Evolutionary conservation across 2,329 filamentous ascomycete genomes (phyloP).

Genomic region (Juglanconis oblonga): DNA sequence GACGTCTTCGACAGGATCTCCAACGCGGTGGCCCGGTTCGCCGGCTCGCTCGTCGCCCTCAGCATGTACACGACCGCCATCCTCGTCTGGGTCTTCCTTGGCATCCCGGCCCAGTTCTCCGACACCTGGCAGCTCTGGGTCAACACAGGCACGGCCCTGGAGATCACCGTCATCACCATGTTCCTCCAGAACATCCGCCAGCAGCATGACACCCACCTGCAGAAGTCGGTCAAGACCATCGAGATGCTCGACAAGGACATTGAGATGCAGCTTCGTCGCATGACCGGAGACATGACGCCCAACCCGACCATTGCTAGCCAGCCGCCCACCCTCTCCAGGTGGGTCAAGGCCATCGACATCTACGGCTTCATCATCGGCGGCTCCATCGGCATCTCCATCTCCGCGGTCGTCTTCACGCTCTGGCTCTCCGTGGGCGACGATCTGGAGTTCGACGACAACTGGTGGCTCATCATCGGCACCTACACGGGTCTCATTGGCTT

Average conservation of each 20-base stretch:
- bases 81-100: constrained; percentile 32
- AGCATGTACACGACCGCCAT: constrained; percentile 34
- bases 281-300: constrained; percentile 30
- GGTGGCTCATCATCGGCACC: constrained; percentile 47
- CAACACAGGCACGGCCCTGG: constrained; percentile 41
- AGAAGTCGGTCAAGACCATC: constrained; percentile 30
- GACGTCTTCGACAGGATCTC: constrained; percentile 29
- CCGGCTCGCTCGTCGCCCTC: constrained; percentile 31
- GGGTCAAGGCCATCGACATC: constrained; percentile 38
- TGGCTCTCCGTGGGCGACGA: constrained; percentile 38
- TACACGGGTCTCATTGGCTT: constrained; percentile 45
- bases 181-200: constrained; percentile 38
- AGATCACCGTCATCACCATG: constrained; percentile 37
- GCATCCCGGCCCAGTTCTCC: constrained; percentile 27
- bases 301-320: constrained; percentile 32
- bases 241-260: constrained; percentile 32
- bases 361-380: constrained; percentile 42
- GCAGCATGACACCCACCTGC: constrained; percentile 31
- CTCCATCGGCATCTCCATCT: constrained; percentile 35
- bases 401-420: constrained; percentile 31
- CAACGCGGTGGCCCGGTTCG: constrained; percentile 22
- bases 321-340: constrained; percentile 28
- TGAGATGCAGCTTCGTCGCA: constrained; percentile 30
- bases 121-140: constrained; percentile 39
- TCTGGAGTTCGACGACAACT: constrained; percentile 39